These are phyloP conservation scores for Coelastrella sp. DNA, from an alignment of 139 green algal species.

Conservation along the genomic window DNA sequence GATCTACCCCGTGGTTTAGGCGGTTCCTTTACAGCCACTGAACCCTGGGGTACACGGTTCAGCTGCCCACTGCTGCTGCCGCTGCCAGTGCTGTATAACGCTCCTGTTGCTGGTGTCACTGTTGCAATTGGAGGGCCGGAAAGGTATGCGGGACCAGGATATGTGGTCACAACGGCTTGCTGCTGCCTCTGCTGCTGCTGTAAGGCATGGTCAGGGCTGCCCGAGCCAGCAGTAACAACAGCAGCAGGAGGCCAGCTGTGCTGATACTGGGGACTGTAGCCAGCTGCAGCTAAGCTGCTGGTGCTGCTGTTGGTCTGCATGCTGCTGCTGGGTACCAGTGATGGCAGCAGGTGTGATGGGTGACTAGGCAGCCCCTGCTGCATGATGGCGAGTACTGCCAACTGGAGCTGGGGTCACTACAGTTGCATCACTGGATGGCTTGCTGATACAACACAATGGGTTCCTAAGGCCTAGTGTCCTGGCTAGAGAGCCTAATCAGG, in stretches of 20 bases:
- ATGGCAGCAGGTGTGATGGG: background rate
- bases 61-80: slow-evolving; percentile 1
- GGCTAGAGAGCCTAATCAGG: too few species aligned
- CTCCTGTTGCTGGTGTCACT: background rate
- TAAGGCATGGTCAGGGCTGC: background rate
- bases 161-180: background rate
- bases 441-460: too few species aligned
- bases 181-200: background rate
- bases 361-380: too few species aligned
- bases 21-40: background rate
- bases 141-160: background rate
- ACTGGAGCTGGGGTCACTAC: background rate
- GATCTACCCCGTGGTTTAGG: slow-evolving; percentile 42
- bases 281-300: background rate
- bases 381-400: background rate
- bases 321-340: background rate
- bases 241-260: background rate
- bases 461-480: too few species aligned
- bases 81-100: background rate
- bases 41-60: background rate
- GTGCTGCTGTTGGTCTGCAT: background rate
- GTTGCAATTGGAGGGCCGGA: background rate
- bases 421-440: too few species aligned
- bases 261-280: background rate
- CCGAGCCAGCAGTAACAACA: background rate